Evolutionary conservation across 2,329 filamentous ascomycete genomes (phyloP), one percentile per base, ranked within the genome.

Genomic region (Fusarium stilboides): DNA sequence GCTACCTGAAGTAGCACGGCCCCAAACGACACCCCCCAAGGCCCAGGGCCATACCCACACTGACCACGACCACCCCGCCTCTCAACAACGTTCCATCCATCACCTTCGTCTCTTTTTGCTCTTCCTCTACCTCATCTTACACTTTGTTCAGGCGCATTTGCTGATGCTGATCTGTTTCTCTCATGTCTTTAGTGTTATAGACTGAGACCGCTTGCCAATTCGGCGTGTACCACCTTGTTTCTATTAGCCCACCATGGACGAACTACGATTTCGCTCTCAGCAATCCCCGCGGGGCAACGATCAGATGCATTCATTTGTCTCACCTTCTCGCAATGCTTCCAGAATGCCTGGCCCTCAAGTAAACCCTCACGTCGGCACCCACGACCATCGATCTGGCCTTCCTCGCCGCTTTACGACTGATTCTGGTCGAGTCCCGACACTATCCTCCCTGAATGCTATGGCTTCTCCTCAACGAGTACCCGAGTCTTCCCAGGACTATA

Each of bases 341-440:
- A 88, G 89, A 77, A 85, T 90, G 79, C 85, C 83, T 69, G 87
- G 87, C 70, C 85, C 87, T 70, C 81, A 84, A 58, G 79, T 68
- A 57, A 69, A 84, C 65, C 45, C 73, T 55, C 74, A 76, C 53
- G 56, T 68, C 42, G 58, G 85, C 63, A 79, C 87, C 69, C 87
- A 89, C 79, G 93, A 97, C 77, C 87, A 88, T 71, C 90, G 94
- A 80, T 88, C 89, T 68, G 90, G 90, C 74, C 86, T 98, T 78
- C 93, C 94, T 81, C 91, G 95, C 77, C 92, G 95, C 77, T 98
- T 98, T 82, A 98, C 95, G 69, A 96, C 94, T 60, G 97, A 97
- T 82, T 90, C 93, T 82, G 87, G 93, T 81, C 87, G 94, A 86
- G 84, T 95, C 81, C 91, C 92, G 80, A 93, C 92, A 78, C 84